A percentile compares a stretch with the other conserved stretches of the same genome.
phyloP scores from a whole-genome alignment of 2,329 filamentous ascomycete genomes.

The Knoxdaviesia capensis region DNA sequence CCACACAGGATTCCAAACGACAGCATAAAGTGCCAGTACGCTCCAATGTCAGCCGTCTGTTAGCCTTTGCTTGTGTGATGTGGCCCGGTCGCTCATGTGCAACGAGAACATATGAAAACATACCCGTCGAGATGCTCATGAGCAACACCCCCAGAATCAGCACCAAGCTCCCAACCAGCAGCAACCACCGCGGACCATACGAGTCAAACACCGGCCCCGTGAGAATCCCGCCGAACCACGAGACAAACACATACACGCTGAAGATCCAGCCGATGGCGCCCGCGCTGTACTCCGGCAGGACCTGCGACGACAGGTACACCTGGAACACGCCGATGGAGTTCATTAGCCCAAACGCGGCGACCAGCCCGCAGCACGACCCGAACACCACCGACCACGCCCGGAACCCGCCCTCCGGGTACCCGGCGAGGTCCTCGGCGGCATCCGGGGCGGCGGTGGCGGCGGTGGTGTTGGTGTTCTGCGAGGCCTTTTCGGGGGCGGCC shows the following conservation, averaged over 20 bases:
- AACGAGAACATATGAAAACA: conserved; percentile 3
- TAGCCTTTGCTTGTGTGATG: background rate
- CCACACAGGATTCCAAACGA: conserved; percentile 57
- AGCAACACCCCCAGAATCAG: conserved; percentile 42
- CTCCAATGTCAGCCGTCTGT: conserved; percentile 16
- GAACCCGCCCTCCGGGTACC: conserved; percentile 40
- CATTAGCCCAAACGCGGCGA: conserved; percentile 52
- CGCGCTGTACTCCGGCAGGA: conserved; percentile 45
- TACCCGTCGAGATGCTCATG: conserved; percentile 44
- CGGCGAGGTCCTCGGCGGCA: conserved; percentile 1
- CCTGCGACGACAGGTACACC: conserved; percentile 52
- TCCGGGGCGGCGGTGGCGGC: background rate
- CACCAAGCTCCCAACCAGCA: conserved; percentile 41
- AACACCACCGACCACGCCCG: conserved; percentile 58
- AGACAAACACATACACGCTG: conserved; percentile 58
- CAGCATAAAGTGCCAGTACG: conserved; percentile 65
- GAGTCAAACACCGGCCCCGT: conserved; percentile 68
- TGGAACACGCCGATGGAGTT: conserved; percentile 61
- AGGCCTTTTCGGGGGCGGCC: no score
- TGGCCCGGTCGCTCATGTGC: background rate
- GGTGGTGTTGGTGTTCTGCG: background rate
- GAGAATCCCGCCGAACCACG: conserved; percentile 66
- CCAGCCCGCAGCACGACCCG: conserved; percentile 54
- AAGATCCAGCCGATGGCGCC: conserved; percentile 74
- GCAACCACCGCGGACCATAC: conserved; percentile 47